Evolutionary conservation across 2,329 filamentous ascomycete species (phyloP).

Genomic region (Fusarium paranaense): DNA sequence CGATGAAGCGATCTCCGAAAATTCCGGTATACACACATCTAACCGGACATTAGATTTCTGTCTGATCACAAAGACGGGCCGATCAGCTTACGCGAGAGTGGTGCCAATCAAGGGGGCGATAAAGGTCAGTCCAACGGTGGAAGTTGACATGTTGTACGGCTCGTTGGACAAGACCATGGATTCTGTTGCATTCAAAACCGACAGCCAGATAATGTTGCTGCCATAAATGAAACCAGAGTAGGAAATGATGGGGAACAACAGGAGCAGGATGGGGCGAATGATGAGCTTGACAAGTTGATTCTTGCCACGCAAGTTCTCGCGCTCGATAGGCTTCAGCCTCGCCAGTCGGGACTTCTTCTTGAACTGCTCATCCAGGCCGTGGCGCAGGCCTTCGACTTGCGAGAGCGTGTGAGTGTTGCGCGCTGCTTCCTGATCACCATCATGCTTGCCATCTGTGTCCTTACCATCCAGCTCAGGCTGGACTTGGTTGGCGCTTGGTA

Average conservation of each 20-base stretch:
- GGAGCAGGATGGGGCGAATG: not conserved
- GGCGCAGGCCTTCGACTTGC: not conserved
- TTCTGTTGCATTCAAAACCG: not conserved
- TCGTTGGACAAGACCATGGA: not conserved
- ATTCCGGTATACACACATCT: not conserved
- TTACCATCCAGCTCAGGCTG: not conserved
- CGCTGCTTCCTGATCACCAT: not conserved
- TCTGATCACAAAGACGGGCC: not conserved
- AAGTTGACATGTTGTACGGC: not conserved
- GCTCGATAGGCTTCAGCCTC: not conserved
- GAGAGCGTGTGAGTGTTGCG: not conserved
- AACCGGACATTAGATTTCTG: not conserved
- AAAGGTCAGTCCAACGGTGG: not conserved
- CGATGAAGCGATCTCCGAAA: slow-evolving; percentile 1
- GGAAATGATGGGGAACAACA: not conserved
- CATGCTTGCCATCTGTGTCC: not conserved
- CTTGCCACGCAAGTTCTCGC: not conserved
- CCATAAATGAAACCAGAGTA: not conserved
- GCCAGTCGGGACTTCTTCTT: not conserved
- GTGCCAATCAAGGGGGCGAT: not conserved
- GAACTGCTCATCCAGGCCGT: not conserved
- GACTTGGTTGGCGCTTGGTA: not conserved
- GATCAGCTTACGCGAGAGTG: not conserved
- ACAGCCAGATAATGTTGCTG: not conserved
- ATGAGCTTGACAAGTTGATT: not conserved